Evolutionary conservation across 495 filamentous ascomycete species (phyloP), one percentile per base, ranked within the genome.

Genomic region (Glonium stellatum): DNA sequence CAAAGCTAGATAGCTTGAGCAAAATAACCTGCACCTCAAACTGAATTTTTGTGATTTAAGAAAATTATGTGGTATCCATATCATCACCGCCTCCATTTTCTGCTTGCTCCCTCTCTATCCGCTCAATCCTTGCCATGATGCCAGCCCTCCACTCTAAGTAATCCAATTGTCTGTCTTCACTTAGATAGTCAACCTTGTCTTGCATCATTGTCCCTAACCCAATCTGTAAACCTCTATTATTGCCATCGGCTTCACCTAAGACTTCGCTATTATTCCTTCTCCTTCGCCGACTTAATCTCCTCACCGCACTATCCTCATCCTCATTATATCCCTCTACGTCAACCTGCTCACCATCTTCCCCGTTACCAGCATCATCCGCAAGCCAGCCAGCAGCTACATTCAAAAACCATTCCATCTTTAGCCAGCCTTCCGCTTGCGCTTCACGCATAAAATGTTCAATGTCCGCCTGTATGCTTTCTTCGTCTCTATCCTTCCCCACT

Each of bases 171-270:
- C 84, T 84, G 52, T 81, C 77, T 22, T 88, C 84, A 57, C 85
- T 87, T 66, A 96, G 69, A 70, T 84, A 95, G 72, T 96, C 89
- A 57, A 90, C 84, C 46, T 82, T 78, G 59, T 87, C 85, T 72
- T 95, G 88, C 74, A 95, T 86, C 88, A 93, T 93, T 1, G 85
- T 90, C 13, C 87, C 87, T 23, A 85, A 65, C 57, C 82, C 81
- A 15, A 81, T 79, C 31, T 82, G 69, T 3, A 84, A 71, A 60
- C 78, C 68, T 64, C 72, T 23, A 72, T 64, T 63, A 71, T 71
- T 48, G 73, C 73, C 37, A 64, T 63, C 18, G 52, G 64, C 35
- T 70, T 66, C 15, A 64, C 23, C 61, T 9, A 27, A 15, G 12
- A 31, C 39, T 27, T 49, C 56, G 52, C 23, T 31, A 27, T 10